phyloP scores from a whole-genome alignment of 805 yeast genomes.

The Monosporozyma servazzii region DNA sequence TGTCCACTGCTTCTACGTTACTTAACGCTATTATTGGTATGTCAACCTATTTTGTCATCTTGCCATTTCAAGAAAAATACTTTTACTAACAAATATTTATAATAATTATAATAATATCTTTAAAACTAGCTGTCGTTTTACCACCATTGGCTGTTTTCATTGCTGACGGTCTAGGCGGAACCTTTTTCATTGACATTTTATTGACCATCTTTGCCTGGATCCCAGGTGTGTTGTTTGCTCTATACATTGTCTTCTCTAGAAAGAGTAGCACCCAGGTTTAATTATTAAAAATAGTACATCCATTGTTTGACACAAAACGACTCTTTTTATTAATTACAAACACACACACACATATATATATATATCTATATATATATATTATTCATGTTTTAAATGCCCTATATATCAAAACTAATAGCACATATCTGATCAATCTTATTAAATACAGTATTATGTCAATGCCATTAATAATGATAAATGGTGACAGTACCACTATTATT shows the following conservation, averaged over 20 bases:
- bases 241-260: slow-evolving; percentile 40
- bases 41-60: not conserved
- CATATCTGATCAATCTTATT: not conserved
- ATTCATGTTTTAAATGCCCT: not conserved
- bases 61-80: no score
- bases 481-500: not conserved
- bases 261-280: not conserved
- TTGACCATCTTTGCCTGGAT: slow-evolving; percentile 41
- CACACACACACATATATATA: not conserved
- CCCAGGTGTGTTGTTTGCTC: slow-evolving; percentile 72
- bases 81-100: not conserved
- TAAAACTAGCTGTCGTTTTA: slow-evolving; percentile 43
- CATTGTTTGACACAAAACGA: no score
- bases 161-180: slow-evolving; percentile 53
- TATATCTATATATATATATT: not conserved
- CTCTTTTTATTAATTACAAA: not conserved
- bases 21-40: slow-evolving; percentile 3
- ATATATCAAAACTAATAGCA: not conserved
- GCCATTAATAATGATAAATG: slow-evolving; percentile 1
- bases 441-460: slow-evolving; percentile 1
- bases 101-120: not conserved
- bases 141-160: slow-evolving; percentile 73
- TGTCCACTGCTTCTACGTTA: slow-evolving; percentile 3
- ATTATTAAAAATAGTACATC: not conserved
- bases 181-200: slow-evolving; percentile 52